Evolutionary conservation across 495 filamentous ascomycete species (phyloP).

Genomic region (Lepraria neglecta): DNA sequence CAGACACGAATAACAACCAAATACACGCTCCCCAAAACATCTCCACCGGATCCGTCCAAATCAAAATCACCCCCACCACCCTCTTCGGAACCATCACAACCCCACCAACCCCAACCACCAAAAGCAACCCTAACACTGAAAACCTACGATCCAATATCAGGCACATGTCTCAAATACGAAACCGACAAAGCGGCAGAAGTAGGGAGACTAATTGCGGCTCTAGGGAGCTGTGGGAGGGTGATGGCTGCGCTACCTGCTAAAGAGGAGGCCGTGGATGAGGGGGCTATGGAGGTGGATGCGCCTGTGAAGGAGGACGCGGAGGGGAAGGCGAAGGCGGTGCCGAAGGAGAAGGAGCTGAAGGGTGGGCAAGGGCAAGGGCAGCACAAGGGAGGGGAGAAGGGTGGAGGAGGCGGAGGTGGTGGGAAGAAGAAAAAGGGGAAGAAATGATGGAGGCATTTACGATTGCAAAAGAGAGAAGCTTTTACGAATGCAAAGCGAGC

Average conservation of each 20-base stretch:
- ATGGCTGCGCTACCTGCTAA: constrained; percentile 27
- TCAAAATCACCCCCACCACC: constrained; percentile 18
- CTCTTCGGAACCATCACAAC: constrained; percentile 17
- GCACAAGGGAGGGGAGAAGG: constrained; percentile 17
- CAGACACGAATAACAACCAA: constrained; percentile 80
- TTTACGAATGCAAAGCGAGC: neutral
- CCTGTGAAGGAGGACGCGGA: constrained; percentile 13
- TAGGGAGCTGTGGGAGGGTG: constrained; percentile 45
- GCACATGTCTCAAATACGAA: constrained; percentile 79
- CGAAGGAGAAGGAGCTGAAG: constrained; percentile 9
- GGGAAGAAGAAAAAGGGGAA: constrained; percentile 28
- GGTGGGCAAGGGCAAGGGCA: constrained; percentile 14
- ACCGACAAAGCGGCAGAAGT: constrained; percentile 92
- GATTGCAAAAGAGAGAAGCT: neutral
- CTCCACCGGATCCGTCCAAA: constrained; percentile 14
- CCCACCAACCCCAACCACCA: constrained; percentile 31
- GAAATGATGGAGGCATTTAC: constrained; percentile 4
- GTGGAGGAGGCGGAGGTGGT: constrained; percentile 19
- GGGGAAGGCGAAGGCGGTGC: constrained; percentile 12
- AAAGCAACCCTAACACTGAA: constrained; percentile 73
- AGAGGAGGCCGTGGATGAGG: constrained; percentile 10
- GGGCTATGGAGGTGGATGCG: constrained; percentile 10
- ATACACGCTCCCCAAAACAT: constrained; percentile 56
- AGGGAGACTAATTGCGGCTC: constrained; percentile 62
- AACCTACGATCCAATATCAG: constrained; percentile 79